Percentiles rank a stretch among this genome's conserved stretches.
Conservation (phyloP, 2,329 filamentous ascomycete genomes). For the Rhynchosporium graminicola region DNA sequence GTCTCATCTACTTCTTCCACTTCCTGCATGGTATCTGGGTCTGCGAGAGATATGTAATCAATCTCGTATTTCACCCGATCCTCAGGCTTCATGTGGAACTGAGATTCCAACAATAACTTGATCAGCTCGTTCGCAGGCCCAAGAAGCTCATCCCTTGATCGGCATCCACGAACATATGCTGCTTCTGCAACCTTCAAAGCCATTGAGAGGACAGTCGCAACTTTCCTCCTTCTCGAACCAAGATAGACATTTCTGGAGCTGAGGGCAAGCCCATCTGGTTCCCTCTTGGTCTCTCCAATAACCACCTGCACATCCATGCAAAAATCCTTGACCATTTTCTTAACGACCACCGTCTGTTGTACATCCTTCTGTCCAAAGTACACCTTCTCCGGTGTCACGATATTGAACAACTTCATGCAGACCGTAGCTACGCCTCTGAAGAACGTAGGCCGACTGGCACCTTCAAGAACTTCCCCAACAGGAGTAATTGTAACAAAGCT, state of each 20-base stretch:
- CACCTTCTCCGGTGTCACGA: conserved; percentile 73
- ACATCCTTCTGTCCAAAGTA: conserved; percentile 99
- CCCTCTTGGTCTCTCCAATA: conserved; percentile 73
- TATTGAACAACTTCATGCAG: conserved; percentile 91
- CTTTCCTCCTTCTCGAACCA: conserved; percentile 68
- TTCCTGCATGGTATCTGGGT: conserved; percentile 82
- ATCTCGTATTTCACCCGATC: conserved; percentile 75
- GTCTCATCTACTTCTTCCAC: conserved; percentile 67
- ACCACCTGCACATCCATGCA: conserved; percentile 74
- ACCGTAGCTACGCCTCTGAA: conserved; percentile 96
- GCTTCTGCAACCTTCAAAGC: conserved; percentile 71
- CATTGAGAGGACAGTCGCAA: conserved; percentile 71
- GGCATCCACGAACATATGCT: conserved; percentile 56
- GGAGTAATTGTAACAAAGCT: conserved; percentile 93
- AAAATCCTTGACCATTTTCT: conserved; percentile 84
- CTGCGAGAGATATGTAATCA: conserved; percentile 89
- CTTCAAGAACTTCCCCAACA: conserved; percentile 78
- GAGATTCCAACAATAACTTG: conserved; percentile 56
- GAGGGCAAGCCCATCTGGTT: conserved; percentile 80
- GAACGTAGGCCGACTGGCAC: conserved; percentile 84
- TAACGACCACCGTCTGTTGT: conserved; percentile 91
- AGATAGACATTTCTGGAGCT: conserved; percentile 95
- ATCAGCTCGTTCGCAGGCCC: conserved; percentile 66
- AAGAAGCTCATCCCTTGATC: conserved; percentile 66
- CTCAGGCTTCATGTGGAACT: conserved; percentile 57